Evolutionary conservation across 352 stramenopile species (phyloP).

Genomic region (Globisporangium orthogonon): DNA sequence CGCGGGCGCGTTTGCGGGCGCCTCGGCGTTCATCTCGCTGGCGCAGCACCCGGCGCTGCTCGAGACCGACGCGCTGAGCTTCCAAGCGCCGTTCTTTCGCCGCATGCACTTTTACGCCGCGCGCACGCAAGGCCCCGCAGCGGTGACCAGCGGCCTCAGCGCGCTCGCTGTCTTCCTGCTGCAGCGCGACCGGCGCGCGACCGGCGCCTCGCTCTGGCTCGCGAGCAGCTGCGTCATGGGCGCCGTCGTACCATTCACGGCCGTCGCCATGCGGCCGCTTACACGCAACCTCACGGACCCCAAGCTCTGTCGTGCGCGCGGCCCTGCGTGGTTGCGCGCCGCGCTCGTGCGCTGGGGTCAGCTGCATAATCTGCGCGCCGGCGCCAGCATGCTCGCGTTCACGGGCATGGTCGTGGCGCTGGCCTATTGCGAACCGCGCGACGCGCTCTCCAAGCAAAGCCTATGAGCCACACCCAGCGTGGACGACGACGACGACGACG

Average conservation of each 20-base stretch:
- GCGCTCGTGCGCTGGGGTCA: constrained; percentile 26
- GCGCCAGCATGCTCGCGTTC: constrained; percentile 26
- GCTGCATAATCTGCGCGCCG: constrained; percentile 29
- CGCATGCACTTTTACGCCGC: constrained; percentile 76
- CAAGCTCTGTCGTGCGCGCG: constrained; percentile 10
- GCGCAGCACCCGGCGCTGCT: constrained; percentile 69
- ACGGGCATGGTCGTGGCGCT: constrained; percentile 31
- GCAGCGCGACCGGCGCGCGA: constrained; percentile 21
- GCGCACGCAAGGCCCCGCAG: constrained; percentile 53
- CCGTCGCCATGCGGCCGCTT: constrained; percentile 27
- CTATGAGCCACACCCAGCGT: background rate
- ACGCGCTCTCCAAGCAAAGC: background rate
- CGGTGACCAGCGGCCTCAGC: constrained; percentile 43
- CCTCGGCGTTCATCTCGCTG: constrained; percentile 60
- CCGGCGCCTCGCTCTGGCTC: constrained; percentile 39
- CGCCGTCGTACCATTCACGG: constrained; percentile 31
- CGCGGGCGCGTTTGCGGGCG: constrained; percentile 63
- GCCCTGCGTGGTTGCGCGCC: constrained; percentile 20
- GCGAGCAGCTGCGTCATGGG: constrained; percentile 29
- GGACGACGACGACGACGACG: background rate
- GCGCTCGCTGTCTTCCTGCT: constrained; percentile 39
- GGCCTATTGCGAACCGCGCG: constrained; percentile 3
- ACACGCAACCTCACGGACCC: constrained; percentile 25
- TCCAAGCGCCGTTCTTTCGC: constrained; percentile 71
- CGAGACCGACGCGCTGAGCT: constrained; percentile 39